These are phyloP conservation scores for Penicillium janthinellum DNA, from an alignment of 2,329 filamentous ascomycete genomes.

Conservation along the genomic window DNA sequence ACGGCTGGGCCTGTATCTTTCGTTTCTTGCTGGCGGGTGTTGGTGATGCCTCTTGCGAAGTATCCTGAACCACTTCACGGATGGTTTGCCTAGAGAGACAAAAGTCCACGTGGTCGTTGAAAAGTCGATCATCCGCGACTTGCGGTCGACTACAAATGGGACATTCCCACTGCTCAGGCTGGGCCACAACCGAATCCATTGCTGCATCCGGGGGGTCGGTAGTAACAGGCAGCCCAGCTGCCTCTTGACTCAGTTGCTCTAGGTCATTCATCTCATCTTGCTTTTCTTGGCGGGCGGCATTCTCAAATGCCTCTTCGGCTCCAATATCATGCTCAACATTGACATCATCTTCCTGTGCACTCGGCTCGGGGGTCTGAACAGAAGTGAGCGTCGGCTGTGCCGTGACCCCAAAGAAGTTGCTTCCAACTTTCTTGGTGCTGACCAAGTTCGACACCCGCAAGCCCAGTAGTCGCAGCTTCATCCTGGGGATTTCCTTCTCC, in stretches of 20 bases:
- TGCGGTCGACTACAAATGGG: conserved; percentile 84
- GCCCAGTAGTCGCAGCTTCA: conserved; percentile 85
- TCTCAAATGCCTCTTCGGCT: conserved; percentile 68
- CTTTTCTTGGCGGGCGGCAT: conserved; percentile 60
- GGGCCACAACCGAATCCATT: conserved; percentile 6
- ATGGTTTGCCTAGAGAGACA: conserved; percentile 88
- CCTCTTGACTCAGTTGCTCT: conserved; percentile 63
- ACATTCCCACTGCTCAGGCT: conserved; percentile 72
- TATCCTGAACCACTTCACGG: conserved; percentile 72
- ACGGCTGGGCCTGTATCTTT: conserved; percentile 37
- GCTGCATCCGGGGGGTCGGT: neutral
- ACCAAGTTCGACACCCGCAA: conserved; percentile 84
- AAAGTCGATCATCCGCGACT: conserved; percentile 69
- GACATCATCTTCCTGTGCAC: conserved; percentile 1
- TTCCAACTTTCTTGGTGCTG: conserved; percentile 77
- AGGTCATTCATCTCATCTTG: conserved; percentile 64
- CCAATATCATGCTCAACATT: conserved; percentile 64
- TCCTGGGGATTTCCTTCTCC: conserved; percentile 76
- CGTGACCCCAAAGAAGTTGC: conserved; percentile 73
- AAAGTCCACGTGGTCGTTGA: conserved; percentile 91
- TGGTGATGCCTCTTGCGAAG: conserved; percentile 25
- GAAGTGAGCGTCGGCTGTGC: conserved; percentile 25
- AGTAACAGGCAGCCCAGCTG: conserved; percentile 14
- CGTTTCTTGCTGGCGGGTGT: conserved; percentile 27
- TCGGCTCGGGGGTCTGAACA: neutral